Evolutionary conservation across 495 filamentous ascomycete species (phyloP).

Genomic region (Glutinoglossum americanum): DNA sequence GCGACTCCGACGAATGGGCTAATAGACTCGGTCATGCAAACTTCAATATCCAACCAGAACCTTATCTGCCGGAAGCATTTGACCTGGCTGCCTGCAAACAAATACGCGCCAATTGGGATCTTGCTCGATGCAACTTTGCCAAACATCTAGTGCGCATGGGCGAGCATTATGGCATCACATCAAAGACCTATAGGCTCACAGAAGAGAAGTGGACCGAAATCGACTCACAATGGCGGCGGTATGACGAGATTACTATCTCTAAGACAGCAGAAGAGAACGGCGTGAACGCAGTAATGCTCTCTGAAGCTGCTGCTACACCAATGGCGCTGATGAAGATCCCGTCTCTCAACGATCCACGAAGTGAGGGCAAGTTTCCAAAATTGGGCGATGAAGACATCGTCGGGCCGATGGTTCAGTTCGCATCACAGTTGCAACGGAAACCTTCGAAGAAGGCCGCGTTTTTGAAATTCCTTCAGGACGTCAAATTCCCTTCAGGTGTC

Average conservation of each 20-base stretch:
- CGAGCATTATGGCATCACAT: slow-evolving; percentile 70
- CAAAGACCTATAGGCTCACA: slow-evolving; percentile 62
- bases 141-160: slow-evolving; percentile 66
- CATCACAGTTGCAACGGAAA: slow-evolving; percentile 14
- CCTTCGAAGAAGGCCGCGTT: slow-evolving; percentile 19
- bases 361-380: slow-evolving; percentile 66
- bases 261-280: slow-evolving; percentile 4
- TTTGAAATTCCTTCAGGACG: slow-evolving; percentile 17
- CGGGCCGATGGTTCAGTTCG: slow-evolving; percentile 63
- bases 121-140: slow-evolving; percentile 57
- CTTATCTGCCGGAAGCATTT: slow-evolving; percentile 43
- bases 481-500: neutral
- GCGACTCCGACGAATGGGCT: slow-evolving; percentile 60
- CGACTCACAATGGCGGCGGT: slow-evolving; percentile 44
- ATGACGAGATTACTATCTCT: slow-evolving; percentile 34
- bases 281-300: slow-evolving; percentile 16
- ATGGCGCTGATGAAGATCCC: slow-evolving; percentile 35
- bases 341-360: slow-evolving; percentile 34
- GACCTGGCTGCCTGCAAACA: slow-evolving; percentile 38
- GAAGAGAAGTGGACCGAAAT: slow-evolving; percentile 68
- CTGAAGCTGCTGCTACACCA: slow-evolving; percentile 23
- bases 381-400: slow-evolving; percentile 81
- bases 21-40: slow-evolving; percentile 74
- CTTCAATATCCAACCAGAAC: slow-evolving; percentile 68
- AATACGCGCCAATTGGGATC: slow-evolving; percentile 59